Evolutionary conservation across 768 basidiomycete genomes (phyloP).

Genomic region (Suillus brevipes): DNA sequence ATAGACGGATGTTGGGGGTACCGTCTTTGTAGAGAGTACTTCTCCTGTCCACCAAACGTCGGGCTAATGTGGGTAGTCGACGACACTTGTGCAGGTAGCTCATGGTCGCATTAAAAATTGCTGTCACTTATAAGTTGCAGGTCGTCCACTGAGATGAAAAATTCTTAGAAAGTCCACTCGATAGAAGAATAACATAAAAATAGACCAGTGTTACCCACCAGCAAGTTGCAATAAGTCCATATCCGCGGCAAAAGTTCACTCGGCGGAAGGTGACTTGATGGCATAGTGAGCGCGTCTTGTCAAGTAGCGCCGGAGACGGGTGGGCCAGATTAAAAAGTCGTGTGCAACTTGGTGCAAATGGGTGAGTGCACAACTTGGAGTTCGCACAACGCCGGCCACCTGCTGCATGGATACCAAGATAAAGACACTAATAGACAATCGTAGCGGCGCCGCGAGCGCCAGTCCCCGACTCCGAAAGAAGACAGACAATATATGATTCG

Average conservation of each 20-base stretch:
- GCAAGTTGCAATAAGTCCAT: not conserved
- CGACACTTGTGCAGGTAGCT: not conserved
- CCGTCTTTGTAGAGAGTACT: no score
- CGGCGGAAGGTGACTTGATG: not conserved
- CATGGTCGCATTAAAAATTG: not conserved
- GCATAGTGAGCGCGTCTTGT: not conserved
- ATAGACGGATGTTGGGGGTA: slow-evolving; percentile 1
- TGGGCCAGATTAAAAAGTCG: not conserved
- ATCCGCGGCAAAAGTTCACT: not conserved
- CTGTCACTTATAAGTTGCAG: not conserved
- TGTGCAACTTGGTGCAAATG: not conserved
- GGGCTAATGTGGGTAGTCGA: not conserved
- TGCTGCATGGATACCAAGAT: no score
- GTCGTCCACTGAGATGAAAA: not conserved
- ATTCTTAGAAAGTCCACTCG: not conserved
- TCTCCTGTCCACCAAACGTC: not conserved
- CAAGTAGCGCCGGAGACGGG: not conserved
- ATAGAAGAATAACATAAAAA: not conserved
- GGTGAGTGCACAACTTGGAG: not conserved
- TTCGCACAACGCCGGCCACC: not conserved
- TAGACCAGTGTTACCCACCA: not conserved
- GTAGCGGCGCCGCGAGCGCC: no score
- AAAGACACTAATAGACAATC: no score
- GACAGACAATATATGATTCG: not conserved
- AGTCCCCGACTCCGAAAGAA: not conserved